Conservation (phyloP, 1,284 basidiomycete genomes). For the Microbotryum violaceum region DNA sequence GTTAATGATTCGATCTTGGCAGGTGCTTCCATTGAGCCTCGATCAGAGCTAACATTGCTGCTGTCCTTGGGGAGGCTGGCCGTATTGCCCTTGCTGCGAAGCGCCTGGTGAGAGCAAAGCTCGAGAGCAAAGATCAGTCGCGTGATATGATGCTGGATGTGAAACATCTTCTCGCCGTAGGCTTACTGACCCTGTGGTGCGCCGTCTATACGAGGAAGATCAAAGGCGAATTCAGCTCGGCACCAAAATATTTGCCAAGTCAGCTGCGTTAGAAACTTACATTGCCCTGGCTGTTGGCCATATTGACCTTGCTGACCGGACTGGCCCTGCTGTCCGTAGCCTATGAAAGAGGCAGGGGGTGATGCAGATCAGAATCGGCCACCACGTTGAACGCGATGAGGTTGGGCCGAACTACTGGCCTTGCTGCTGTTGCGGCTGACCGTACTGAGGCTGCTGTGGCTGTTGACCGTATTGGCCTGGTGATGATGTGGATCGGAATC, state of each 20-base stretch:
- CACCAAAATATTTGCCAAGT: background rate
- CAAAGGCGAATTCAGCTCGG: too few species aligned
- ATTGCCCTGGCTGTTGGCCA: constrained; percentile 3
- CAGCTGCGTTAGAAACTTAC: background rate
- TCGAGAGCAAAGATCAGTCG: background rate
- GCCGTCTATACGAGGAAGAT: too few species aligned
- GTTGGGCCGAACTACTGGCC: too few species aligned
- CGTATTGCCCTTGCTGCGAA: constrained; percentile 7
- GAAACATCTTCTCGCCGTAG: background rate
- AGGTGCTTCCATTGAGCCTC: too few species aligned
- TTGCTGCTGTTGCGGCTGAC: constrained; percentile 13
- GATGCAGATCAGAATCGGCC: too few species aligned
- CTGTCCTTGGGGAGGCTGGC: background rate
- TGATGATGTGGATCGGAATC: too few species aligned
- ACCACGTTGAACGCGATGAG: too few species aligned
- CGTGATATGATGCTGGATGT: too few species aligned
- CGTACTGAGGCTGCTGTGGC: constrained; percentile 31
- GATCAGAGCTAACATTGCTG: background rate
- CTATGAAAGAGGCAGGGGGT: too few species aligned
- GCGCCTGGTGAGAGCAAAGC: background rate
- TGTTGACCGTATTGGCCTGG: background rate
- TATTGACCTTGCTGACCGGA: background rate
- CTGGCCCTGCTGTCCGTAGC: too few species aligned
- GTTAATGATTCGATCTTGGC: too few species aligned
- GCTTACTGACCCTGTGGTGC: background rate